A percentile compares a stretch with the other conserved stretches of the same genome.
Evolutionary conservation across 2,329 filamentous ascomycete species (phyloP).

Genomic region (Aureobasidium sp.): DNA sequence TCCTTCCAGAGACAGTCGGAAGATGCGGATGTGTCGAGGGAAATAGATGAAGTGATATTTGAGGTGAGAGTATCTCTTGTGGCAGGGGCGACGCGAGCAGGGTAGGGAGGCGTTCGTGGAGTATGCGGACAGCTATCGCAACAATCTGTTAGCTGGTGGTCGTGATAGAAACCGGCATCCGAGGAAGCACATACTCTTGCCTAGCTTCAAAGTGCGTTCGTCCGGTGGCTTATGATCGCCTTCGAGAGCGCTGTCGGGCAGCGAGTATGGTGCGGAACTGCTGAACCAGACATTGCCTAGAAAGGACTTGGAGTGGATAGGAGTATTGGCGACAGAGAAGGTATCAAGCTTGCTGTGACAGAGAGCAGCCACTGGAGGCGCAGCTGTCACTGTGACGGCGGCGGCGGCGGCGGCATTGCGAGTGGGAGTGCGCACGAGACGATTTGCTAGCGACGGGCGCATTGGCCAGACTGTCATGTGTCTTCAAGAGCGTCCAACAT

Average conservation of each 20-base stretch:
- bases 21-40: constrained; percentile 78
- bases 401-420: constrained; percentile 10
- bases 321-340: not conserved
- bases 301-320: not conserved
- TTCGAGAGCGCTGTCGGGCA: not conserved
- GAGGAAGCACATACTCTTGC: constrained; percentile 45
- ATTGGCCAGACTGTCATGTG: constrained; percentile 25
- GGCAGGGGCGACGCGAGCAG: constrained; percentile 55
- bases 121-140: constrained; percentile 47
- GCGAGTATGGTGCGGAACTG: not conserved
- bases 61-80: constrained; percentile 54
- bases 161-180: not conserved
- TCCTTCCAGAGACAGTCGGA: constrained; percentile 81
- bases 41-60: constrained; percentile 56
- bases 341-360: not conserved
- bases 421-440: constrained; percentile 5
- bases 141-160: not conserved
- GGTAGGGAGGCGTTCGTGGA: constrained; percentile 57
- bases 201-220: constrained; percentile 54
- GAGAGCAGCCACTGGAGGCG: not conserved
- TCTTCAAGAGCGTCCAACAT: constrained; percentile 12
- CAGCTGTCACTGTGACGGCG: not conserved
- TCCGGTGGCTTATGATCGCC: constrained; percentile 42
- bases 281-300: constrained; percentile 8
- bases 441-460: constrained; percentile 13